Evolutionary conservation across 1,284 basidiomycete species (phyloP).

Genomic region (Kwoniella shivajii): DNA sequence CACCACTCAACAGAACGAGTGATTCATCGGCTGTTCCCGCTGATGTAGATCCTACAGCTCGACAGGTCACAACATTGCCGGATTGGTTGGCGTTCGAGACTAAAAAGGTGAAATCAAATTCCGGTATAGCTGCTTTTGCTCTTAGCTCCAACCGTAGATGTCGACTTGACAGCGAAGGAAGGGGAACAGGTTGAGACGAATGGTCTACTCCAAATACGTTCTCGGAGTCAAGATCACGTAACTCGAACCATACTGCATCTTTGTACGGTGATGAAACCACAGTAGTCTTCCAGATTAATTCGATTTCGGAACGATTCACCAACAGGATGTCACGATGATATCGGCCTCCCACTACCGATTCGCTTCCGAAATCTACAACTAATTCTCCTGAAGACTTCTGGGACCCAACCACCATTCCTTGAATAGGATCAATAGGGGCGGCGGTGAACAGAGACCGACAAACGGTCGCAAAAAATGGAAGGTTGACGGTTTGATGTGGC

Average conservation of each 20-base stretch:
- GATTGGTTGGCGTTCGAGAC: slow-evolving; percentile 49
- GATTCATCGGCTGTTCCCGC: slow-evolving; percentile 50
- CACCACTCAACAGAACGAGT: slow-evolving; percentile 54
- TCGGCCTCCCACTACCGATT: slow-evolving; percentile 41
- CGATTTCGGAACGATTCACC: slow-evolving; percentile 51
- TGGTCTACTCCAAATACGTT: slow-evolving; percentile 52
- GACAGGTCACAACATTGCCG: slow-evolving; percentile 47
- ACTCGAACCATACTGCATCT: slow-evolving; percentile 48
- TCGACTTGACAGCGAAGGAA: slow-evolving; percentile 47
- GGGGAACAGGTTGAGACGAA: slow-evolving; percentile 43
- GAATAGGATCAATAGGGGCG: slow-evolving; percentile 41
- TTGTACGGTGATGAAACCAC: slow-evolving; percentile 45
- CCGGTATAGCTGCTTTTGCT: slow-evolving; percentile 31
- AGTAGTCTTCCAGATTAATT: slow-evolving; percentile 47
- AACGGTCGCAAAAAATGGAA: slow-evolving; percentile 51
- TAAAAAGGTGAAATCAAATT: slow-evolving; percentile 50
- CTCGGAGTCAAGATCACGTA: slow-evolving; percentile 51
- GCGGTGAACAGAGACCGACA: slow-evolving; percentile 49
- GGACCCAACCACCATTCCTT: slow-evolving; percentile 34
- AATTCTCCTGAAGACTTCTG: slow-evolving; percentile 44
- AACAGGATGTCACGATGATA: slow-evolving; percentile 49
- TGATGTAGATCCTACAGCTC: slow-evolving; percentile 41
- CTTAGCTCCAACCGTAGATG: slow-evolving; percentile 45
- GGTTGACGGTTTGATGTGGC: slow-evolving; percentile 33
- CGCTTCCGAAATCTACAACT: slow-evolving; percentile 46